Evolutionary conservation across 805 yeast species (phyloP), one percentile per base, ranked within the genome.

Genomic region (Millerozyma miso): DNA sequence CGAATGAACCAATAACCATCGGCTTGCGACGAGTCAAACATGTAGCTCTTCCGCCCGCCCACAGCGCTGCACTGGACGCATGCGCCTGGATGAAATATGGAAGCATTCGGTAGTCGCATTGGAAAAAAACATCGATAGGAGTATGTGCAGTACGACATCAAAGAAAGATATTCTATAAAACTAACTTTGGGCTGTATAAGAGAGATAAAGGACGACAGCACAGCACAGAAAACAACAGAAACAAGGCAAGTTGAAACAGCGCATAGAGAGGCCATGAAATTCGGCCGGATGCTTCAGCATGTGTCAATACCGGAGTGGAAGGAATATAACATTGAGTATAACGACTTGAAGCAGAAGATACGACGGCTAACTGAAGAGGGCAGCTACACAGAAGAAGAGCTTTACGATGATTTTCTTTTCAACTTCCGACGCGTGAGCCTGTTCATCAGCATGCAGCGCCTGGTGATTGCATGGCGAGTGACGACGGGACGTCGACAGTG

Each of bases 301-400:
- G 74, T 88, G 52, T 85, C 96, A 10, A 85, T 88, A 18, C 88
- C 90, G 1, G 93, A 87, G 66, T 90, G 98, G 97, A 77, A 77
- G 53, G 77, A 79, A 47, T 83, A 87, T 63, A 88, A 90, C 60
- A 73, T 90, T 33, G 89, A 88, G 55, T 90, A 90, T 63, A 84
- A 88, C 51, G 86, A 81, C 31, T 60, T 90, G 44, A 90, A 89
- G 62, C 63, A 65, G 3, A 71, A 76, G 36, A 87, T 90, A 45
- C 75, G 82, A 52, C 58, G 61, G 16, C 79, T 81, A 6, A 84
- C 91, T 14, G 50, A 35, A 34, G 13, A 40, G 4, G 45, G 46
- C 17, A 20, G 44, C n/a, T 17, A 19, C 20, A 36, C 46, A 18
- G 61, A 83, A 26, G 62, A 62, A 43, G 56, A 60, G 5, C 63